phyloP scores from a whole-genome alignment of 2,329 filamentous ascomycete species.

The Chaetomium sp. region DNA sequence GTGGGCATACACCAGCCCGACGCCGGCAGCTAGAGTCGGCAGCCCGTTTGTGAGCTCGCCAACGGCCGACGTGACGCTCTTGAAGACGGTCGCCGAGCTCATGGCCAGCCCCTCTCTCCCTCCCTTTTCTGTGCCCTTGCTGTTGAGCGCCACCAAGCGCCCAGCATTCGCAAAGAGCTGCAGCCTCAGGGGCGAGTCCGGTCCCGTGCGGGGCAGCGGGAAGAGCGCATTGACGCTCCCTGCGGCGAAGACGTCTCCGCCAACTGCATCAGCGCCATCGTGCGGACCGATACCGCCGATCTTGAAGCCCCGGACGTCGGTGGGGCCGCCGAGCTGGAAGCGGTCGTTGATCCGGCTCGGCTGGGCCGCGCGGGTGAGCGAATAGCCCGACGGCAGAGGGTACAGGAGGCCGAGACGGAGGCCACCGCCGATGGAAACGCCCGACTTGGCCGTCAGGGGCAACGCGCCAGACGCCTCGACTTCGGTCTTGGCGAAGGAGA shows the following conservation, averaged over 20 bases:
- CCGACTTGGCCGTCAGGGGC: conserved; percentile 71
- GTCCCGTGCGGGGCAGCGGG: conserved; percentile 78
- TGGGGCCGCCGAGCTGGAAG: conserved; percentile 92
- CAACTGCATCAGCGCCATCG: conserved; percentile 82
- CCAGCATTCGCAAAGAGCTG: conserved; percentile 93
- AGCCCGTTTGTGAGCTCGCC: conserved; percentile 71
- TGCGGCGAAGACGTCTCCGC: conserved; percentile 89
- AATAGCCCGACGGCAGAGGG: conserved; percentile 70
- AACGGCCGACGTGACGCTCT: conserved; percentile 63
- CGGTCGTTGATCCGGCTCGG: conserved; percentile 88
- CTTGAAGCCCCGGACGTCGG: conserved; percentile 91
- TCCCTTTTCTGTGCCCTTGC: conserved; percentile 47
- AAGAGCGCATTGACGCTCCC: conserved; percentile 83
- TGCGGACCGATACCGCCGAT: conserved; percentile 85
- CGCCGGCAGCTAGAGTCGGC: conserved; percentile 82
- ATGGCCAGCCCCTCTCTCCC: conserved; percentile 50
- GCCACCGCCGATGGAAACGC: conserved; percentile 80
- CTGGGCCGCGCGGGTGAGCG: conserved; percentile 53
- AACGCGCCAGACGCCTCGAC: conserved; percentile 76
- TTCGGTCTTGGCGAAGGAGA: conserved; percentile 93
- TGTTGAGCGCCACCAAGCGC: conserved; percentile 74
- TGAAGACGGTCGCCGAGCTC: conserved; percentile 50
- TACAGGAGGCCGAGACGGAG: conserved; percentile 81
- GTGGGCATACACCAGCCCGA: conserved; percentile 93
- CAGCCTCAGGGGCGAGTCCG: conserved; percentile 80